phyloP scores from a whole-genome alignment of 345 rosid genomes.

The Trapa incisa region DNA sequence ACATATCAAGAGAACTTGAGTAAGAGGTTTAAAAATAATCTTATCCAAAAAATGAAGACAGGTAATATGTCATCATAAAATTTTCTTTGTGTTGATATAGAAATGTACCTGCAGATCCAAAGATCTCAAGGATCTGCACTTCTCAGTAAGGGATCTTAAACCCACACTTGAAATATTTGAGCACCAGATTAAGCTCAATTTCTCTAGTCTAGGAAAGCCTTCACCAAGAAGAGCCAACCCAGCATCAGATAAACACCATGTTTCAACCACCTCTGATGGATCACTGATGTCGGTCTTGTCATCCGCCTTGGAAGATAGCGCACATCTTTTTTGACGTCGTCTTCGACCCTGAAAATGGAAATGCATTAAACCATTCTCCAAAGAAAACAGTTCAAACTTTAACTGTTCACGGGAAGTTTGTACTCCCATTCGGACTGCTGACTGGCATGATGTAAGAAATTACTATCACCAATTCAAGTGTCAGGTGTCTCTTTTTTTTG shows the following conservation, averaged over 20 bases:
- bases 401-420: background rate
- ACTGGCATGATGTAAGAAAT: background rate
- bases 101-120: conserved; percentile 66
- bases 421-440: background rate
- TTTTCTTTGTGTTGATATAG: background rate
- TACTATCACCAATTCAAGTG: background rate
- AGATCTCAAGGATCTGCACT: conserved; percentile 48
- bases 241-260: conserved; percentile 50
- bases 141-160: conserved; percentile 46
- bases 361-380: background rate
- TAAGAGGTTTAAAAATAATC: background rate
- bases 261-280: conserved; percentile 24
- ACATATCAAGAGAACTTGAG: background rate
- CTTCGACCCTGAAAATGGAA: conserved; percentile 30
- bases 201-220: conserved; percentile 58
- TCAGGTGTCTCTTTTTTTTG: too few relatives aligned
- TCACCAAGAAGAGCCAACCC: conserved; percentile 54
- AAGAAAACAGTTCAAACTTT: background rate
- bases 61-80: background rate
- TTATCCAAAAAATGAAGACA: background rate
- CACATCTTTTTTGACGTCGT: conserved; percentile 14
- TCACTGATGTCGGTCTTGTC: conserved; percentile 16
- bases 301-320: conserved; percentile 21
- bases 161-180: conserved; percentile 60
- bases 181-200: conserved; percentile 82